Evolutionary conservation across 2,329 filamentous ascomycete species (phyloP).

Genomic region (Fusarium setosum): DNA sequence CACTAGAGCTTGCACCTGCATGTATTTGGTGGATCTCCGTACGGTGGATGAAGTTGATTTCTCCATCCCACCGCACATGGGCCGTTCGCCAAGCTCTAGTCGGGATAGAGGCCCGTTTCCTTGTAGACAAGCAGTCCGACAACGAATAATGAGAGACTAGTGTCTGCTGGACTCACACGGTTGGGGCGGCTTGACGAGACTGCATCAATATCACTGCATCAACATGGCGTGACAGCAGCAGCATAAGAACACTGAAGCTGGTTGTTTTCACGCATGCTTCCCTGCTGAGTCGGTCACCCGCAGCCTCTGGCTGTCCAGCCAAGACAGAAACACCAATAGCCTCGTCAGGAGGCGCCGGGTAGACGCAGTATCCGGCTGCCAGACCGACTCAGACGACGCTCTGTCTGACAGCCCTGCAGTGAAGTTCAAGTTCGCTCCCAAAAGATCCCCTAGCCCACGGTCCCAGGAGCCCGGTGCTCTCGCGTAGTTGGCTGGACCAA

Average conservation of each 20-base stretch:
- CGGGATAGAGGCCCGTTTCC: constrained; percentile 16
- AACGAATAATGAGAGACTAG: constrained; percentile 27
- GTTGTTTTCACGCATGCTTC: constrained; percentile 14
- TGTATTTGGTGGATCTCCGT: constrained; percentile 20
- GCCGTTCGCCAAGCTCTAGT: constrained; percentile 26
- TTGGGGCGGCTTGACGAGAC: constrained; percentile 18
- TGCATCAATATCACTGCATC: constrained; percentile 32
- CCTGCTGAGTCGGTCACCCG: constrained; percentile 30
- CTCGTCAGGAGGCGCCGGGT: constrained; percentile 20
- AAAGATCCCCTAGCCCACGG: constrained; percentile 8
- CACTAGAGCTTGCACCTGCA: constrained; percentile 15
- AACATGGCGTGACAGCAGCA: constrained; percentile 35
- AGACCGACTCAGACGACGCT: constrained; percentile 19
- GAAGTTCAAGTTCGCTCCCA: constrained; percentile 7
- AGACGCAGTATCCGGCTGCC: constrained; percentile 23
- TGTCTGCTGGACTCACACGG: constrained; percentile 3
- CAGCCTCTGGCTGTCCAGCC: constrained; percentile 20
- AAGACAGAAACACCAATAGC: constrained; percentile 27
- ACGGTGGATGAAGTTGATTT: constrained; percentile 15
- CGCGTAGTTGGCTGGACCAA: constrained; percentile 25
- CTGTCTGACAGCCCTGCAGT: constrained; percentile 11
- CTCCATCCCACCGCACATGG: constrained; percentile 18
- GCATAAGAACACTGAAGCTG: constrained; percentile 4
- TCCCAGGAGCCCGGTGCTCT: constrained; percentile 18
- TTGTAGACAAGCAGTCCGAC: constrained; percentile 14